phyloP scores from a whole-genome alignment of 306 rosid species.

The Quercus suber region DNA sequence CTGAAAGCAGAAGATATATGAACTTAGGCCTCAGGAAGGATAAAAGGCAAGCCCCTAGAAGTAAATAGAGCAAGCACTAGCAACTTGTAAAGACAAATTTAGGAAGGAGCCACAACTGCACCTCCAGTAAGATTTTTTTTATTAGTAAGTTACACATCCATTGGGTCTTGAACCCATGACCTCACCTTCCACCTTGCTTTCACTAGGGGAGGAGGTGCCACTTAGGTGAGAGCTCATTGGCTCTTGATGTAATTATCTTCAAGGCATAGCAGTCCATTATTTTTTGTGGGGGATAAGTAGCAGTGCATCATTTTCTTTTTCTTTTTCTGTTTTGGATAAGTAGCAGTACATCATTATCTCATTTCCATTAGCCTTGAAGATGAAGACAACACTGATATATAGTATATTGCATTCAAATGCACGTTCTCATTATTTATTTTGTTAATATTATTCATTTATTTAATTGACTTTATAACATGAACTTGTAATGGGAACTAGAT shows the following conservation, averaged over 20 bases:
- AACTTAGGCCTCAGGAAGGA: constrained; percentile 4
- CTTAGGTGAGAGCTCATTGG: no score
- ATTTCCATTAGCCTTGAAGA: not conserved
- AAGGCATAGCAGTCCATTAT: not conserved
- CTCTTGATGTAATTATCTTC: not conserved
- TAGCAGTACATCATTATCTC: not conserved
- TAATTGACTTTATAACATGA: not conserved
- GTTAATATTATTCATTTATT: not conserved
- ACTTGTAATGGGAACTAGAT: not conserved
- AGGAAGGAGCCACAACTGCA: not conserved
- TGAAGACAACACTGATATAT: not conserved
- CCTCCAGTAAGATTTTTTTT: not conserved
- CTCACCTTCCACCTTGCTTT: no score
- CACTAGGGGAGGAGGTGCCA: no score
- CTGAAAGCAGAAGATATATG: constrained; percentile 33
- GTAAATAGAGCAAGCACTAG: not conserved
- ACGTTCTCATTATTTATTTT: not conserved
- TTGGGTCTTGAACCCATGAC: no score
- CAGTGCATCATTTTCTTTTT: no score
- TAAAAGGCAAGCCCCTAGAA: not conserved
- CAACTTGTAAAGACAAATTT: not conserved
- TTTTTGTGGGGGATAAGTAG: no score
- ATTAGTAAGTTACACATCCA: no score
- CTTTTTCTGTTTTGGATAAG: no score
- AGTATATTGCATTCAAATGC: constrained; percentile 6